Percentiles rank a stretch among this genome's conserved stretches.
phyloP scores from a whole-genome alignment of 495 filamentous ascomycete species.

The Copromyces sp. region DNA sequence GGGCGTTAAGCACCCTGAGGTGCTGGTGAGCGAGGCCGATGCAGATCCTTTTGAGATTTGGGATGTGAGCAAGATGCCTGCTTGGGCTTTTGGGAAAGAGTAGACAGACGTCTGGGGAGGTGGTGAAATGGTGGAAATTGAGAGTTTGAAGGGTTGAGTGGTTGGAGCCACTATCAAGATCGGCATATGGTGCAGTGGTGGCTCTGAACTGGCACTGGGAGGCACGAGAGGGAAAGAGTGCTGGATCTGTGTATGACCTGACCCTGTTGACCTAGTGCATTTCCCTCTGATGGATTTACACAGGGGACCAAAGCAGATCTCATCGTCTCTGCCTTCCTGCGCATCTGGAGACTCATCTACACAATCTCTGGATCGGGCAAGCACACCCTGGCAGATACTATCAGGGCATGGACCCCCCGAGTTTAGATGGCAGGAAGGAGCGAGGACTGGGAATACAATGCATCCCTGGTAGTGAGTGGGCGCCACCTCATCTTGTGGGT shows the following conservation, averaged over 20 bases:
- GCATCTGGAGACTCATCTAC: not conserved
- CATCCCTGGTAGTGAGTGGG: not conserved
- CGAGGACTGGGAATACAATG: not conserved
- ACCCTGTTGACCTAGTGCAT: not conserved
- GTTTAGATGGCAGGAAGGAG: not conserved
- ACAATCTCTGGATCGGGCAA: not conserved
- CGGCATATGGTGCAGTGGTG: not conserved
- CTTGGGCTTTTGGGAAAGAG: slow-evolving; percentile 4
- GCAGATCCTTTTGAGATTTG: slow-evolving; percentile 53
- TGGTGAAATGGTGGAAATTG: not conserved
- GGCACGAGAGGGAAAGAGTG: not conserved
- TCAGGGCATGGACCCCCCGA: not conserved
- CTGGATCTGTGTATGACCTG: not conserved
- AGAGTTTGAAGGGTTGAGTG: not conserved
- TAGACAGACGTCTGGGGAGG: not conserved
- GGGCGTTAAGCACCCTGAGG: slow-evolving; percentile 35
- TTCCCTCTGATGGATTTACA: not conserved
- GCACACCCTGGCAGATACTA: not conserved
- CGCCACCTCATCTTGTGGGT: not conserved
- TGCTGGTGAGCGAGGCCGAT: slow-evolving; percentile 70
- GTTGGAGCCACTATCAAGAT: not conserved
- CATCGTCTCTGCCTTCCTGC: not conserved
- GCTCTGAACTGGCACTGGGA: not conserved
- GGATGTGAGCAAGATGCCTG: slow-evolving; percentile 19
- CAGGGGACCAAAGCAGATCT: not conserved